Evolutionary conservation across 352 stramenopile genomes (phyloP).

Genomic region (Pythium sp.): DNA sequence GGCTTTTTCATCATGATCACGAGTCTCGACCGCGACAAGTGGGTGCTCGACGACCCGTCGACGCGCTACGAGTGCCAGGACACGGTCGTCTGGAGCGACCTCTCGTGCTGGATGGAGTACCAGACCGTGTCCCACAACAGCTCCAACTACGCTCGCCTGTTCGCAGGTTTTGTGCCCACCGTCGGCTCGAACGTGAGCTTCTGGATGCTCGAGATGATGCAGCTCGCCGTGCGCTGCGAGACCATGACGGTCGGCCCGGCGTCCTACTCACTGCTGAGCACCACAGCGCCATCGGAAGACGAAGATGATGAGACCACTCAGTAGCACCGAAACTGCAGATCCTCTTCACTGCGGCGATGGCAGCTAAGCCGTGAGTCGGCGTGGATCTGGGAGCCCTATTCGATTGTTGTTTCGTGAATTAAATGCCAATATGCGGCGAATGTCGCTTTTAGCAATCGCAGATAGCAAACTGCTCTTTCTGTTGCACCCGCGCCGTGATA

Average conservation of each 20-base stretch:
- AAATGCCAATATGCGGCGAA: too few species aligned
- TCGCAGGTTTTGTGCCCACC: slow-evolving; percentile 4
- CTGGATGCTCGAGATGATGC: slow-evolving; percentile 16
- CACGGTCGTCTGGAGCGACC: slow-evolving; percentile 13
- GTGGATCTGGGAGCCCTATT: too few species aligned
- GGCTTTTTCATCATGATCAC: background rate
- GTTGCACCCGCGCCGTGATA: too few species aligned
- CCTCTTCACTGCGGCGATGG: too few species aligned
- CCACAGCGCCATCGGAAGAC: too few species aligned
- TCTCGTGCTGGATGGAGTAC: slow-evolving; percentile 19
- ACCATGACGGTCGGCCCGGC: background rate
- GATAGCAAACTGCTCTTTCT: too few species aligned
- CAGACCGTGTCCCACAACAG: background rate
- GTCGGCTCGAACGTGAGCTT: slow-evolving; percentile 7
- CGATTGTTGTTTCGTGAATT: too few species aligned
- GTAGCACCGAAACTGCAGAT: too few species aligned
- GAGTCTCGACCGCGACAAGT: slow-evolving; percentile 9
- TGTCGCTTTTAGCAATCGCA: too few species aligned
- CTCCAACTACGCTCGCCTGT: background rate
- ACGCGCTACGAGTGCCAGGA: background rate
- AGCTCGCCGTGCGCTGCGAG: slow-evolving; percentile 16
- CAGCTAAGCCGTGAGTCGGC: too few species aligned
- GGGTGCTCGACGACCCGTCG: slow-evolving; percentile 2
- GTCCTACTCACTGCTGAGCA: slow-evolving; percentile 1
- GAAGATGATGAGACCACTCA: background rate